phyloP scores from a whole-genome alignment of 2,329 filamentous ascomycete genomes.

The Sclerotinia nivalis region DNA sequence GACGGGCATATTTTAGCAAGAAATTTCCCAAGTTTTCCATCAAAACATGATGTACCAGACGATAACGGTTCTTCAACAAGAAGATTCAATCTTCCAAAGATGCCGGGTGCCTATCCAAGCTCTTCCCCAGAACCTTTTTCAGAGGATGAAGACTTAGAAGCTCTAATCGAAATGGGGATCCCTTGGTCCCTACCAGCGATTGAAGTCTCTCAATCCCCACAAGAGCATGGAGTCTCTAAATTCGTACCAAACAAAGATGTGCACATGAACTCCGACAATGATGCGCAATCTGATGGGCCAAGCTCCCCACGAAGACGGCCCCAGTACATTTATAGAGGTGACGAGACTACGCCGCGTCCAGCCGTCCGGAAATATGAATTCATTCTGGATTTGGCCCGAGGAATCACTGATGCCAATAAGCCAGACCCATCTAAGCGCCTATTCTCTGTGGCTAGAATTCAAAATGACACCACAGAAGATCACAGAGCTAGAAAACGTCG shows the following conservation, averaged over 20 bases:
- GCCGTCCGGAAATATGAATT: neutral
- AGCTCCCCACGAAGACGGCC: neutral
- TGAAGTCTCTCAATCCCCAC: neutral
- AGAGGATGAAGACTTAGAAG: neutral
- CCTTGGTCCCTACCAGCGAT: neutral
- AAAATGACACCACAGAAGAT: neutral
- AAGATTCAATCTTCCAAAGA: neutral
- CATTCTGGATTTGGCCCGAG: too few species aligned
- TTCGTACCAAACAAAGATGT: neutral
- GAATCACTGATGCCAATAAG: neutral
- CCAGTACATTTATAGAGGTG: neutral
- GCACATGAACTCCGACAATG: neutral
- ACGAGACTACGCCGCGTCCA: neutral
- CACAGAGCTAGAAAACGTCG: neutral
- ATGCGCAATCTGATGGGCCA: neutral
- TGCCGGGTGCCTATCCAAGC: neutral
- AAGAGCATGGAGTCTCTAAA: neutral
- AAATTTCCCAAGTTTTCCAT: neutral
- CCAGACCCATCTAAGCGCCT: neutral
- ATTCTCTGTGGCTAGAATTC: conserved; percentile 1
- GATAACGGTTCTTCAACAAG: neutral
- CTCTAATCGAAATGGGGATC: too few species aligned
- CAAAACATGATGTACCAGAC: neutral
- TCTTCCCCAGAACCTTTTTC: neutral
- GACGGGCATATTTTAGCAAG: too few species aligned